Conservation (phyloP, 768 basidiomycete species). For the Agaricus sinodeliciosus region DNA sequence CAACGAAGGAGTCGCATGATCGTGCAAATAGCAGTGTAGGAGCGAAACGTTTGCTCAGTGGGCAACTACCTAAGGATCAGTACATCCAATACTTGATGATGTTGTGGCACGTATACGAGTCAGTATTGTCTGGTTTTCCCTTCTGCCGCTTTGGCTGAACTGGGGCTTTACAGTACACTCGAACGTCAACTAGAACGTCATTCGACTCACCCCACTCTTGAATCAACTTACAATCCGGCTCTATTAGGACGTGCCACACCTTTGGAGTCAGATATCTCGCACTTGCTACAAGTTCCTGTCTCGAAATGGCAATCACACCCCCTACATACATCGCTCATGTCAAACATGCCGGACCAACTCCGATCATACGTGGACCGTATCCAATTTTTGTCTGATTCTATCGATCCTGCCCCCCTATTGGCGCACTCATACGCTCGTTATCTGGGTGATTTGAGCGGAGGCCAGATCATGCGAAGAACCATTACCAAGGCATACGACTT, state of each 20-base stretch:
- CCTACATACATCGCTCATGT: constrained; percentile 38
- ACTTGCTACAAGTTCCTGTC: constrained; percentile 47
- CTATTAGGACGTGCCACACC: constrained; percentile 55
- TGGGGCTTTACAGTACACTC: constrained; percentile 33
- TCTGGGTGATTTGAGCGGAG: constrained; percentile 75
- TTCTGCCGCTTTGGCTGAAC: neutral
- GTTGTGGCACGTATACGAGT: constrained; percentile 79
- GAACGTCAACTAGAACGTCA: constrained; percentile 54
- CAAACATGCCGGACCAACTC: constrained; percentile 40
- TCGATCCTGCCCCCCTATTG: constrained; percentile 48
- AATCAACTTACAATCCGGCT: constrained; percentile 65
- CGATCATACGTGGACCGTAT: constrained; percentile 49
- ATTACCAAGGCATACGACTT: constrained; percentile 65
- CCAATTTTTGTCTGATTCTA: constrained; percentile 33
- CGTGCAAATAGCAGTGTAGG: constrained; percentile 50
- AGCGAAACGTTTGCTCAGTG: constrained; percentile 50
- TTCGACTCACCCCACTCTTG: constrained; percentile 53
- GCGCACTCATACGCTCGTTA: constrained; percentile 83
- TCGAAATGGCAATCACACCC: constrained; percentile 51
- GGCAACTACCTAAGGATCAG: constrained; percentile 53
- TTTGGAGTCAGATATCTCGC: constrained; percentile 61
- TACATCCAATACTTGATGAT: constrained; percentile 70
- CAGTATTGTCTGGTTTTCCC: constrained; percentile 17
- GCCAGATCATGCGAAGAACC: constrained; percentile 59
- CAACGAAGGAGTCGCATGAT: constrained; percentile 49